Base-by-base conservation (phyloP, 2,329 filamentous ascomycete genomes). In the Cladophialophora carrionii region DNA sequence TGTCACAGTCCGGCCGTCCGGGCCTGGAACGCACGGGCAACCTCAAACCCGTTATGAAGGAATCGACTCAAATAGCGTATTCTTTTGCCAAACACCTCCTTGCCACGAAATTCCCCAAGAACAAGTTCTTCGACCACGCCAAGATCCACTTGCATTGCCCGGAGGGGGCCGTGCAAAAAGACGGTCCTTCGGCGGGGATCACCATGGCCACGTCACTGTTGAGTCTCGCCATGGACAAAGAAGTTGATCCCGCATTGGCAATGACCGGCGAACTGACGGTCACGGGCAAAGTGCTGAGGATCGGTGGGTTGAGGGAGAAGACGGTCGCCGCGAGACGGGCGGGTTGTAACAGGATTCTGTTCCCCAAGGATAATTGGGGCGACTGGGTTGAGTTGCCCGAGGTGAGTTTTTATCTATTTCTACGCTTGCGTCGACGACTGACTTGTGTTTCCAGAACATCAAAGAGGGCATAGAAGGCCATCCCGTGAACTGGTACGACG, bases 231-330 rank as follows among this genome's bases (percentile, higher is more conserved):
- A 81, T 98, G 46, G 87, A 96, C 71, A 84, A 85, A 53, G 84
- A 89, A 17, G 84, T 99, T 57, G 85, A 92, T 74, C 91, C 94
- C 6, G 92, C 91, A 0, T 88, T 98, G 71, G 94, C 96, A 65
- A 99, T 99, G 95, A 99, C 95, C 0, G 95, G 95, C 69, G 95
- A 99, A 79, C 82, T 99, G 69, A 99, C 96, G 1, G 88, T 99
- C 59, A 99, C 95, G 1, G 95, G 95, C 61, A 99, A 99, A 80
- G 94, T 99, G 1, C 81, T 99, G 59, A 85, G 95, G 68, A 99
- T 99, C 76, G 95, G 95, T 57, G 95, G 95, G 0, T 80, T 99
- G 72, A 84, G 95, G 54, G 95, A 99, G 81, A 99, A 99, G 88
- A 97, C 95, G 6, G 94, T 99, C 46, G 95, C 95, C 32, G 96